A percentile compares a stretch with the other conserved stretches of the same genome.
Conservation (phyloP, 1,284 basidiomycete genomes). For the Ustilago hordei region DNA sequence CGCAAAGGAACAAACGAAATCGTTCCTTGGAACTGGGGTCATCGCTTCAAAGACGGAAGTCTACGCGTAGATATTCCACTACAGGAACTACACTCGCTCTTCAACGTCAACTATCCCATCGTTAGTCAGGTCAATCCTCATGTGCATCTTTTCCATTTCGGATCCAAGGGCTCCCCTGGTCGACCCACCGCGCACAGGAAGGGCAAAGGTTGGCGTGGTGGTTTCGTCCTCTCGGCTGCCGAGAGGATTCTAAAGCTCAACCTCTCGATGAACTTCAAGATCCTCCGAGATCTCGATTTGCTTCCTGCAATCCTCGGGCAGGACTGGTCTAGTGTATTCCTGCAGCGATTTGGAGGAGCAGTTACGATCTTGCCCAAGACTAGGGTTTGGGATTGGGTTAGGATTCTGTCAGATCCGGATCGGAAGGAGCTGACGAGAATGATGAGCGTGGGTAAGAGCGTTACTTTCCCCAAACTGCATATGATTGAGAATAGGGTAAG, state of each 20-base stretch:
- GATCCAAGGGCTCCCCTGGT: slow-evolving; percentile 90
- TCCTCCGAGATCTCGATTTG: slow-evolving; percentile 66
- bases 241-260: slow-evolving; percentile 69
- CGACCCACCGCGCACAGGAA: slow-evolving; percentile 90
- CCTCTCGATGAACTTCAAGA: slow-evolving; percentile 66
- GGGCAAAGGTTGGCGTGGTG: slow-evolving; percentile 83
- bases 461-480: slow-evolving; percentile 66
- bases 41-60: slow-evolving; percentile 68
- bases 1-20: slow-evolving; percentile 79
- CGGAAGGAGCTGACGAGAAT: slow-evolving; percentile 60
- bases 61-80: slow-evolving; percentile 88
- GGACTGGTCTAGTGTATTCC: slow-evolving; percentile 66
- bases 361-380: slow-evolving; percentile 67
- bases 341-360: slow-evolving; percentile 65
- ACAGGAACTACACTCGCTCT: slow-evolving; percentile 80
- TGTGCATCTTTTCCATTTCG: slow-evolving; percentile 98
- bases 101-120: slow-evolving; percentile 88
- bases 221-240: slow-evolving; percentile 79
- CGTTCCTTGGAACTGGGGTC: slow-evolving; percentile 92
- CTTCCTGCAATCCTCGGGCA: slow-evolving; percentile 64
- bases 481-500: slow-evolving; percentile 68
- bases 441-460: slow-evolving; percentile 59
- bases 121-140: slow-evolving; percentile 98
- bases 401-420: slow-evolving; percentile 65
- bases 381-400: slow-evolving; percentile 63